These are phyloP conservation scores for Chimonanthus praecox DNA, from an alignment of 164 flowering plant species.

Conservation along the genomic window DNA sequence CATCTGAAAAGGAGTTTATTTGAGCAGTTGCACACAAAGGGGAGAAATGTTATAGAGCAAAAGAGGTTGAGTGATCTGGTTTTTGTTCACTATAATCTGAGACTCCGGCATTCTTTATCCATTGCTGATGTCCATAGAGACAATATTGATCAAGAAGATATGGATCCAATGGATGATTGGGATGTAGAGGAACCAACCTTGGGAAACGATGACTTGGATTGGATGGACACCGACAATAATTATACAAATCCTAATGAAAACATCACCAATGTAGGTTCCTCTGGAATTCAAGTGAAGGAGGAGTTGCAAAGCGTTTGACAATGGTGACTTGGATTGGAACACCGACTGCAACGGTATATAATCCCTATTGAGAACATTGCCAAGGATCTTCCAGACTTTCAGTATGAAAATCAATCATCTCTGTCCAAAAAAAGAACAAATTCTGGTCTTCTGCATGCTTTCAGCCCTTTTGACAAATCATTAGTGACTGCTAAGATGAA, in stretches of 20 bases:
- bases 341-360: not conserved
- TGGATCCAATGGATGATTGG: constrained; percentile 28
- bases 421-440: not conserved
- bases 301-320: constrained; percentile 4
- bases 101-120: constrained; percentile 16
- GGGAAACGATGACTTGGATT: constrained; percentile 6
- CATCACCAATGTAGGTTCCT: not conserved
- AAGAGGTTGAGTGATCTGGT: constrained; percentile 22
- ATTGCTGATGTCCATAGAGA: not conserved
- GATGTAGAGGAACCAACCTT: constrained; percentile 11
- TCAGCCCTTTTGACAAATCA: not conserved
- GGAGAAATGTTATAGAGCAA: constrained; percentile 34
- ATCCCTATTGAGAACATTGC: not conserved
- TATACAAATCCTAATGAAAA: not conserved
- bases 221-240: constrained; percentile 11
- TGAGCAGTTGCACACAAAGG: constrained; percentile 35
- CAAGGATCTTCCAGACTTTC: not conserved
- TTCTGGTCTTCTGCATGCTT: not conserved
- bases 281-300: constrained; percentile 6
- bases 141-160: constrained; percentile 12
- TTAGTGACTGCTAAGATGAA: not conserved
- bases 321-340: not conserved
- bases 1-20: constrained; percentile 38
- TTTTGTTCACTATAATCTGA: constrained; percentile 34
- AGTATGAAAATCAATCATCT: not conserved